Percentiles rank a stretch among this genome's conserved stretches.
phyloP scores from a whole-genome alignment of 805 yeast species.

The Wickerhamomyces pijperi region DNA sequence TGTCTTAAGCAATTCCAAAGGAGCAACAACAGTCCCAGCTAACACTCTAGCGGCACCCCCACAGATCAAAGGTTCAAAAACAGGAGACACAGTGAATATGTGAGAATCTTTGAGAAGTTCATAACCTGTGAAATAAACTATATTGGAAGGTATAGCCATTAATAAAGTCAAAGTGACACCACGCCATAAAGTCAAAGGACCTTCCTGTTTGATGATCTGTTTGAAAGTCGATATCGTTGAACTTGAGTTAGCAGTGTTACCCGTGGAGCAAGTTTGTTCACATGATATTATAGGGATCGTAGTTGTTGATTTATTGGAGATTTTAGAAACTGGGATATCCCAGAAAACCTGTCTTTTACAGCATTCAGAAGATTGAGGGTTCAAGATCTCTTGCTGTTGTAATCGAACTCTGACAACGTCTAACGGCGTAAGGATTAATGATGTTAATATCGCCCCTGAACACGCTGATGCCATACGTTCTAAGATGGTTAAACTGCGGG shows the following conservation, averaged over 20 bases:
- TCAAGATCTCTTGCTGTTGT: conserved; percentile 63
- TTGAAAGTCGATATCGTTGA: conserved; percentile 60
- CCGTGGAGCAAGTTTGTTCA: not conserved
- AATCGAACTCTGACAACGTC: conserved; percentile 70
- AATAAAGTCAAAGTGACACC: conserved; percentile 73
- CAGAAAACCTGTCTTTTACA: conserved; percentile 26
- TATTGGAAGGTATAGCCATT: conserved; percentile 90
- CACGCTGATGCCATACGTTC: conserved; percentile 76
- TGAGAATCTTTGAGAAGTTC: conserved; percentile 67
- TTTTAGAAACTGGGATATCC: conserved; percentile 19
- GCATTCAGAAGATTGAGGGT: conserved; percentile 28
- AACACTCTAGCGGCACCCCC: conserved; percentile 76
- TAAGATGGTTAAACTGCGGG: conserved; percentile 25
- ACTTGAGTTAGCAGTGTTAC: conserved; percentile 19
- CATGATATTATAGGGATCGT: conserved; percentile 5
- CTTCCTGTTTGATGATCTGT: conserved; percentile 62
- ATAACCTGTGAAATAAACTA: conserved; percentile 89
- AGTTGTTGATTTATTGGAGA: conserved; percentile 3
- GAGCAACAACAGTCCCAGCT: conserved; percentile 80
- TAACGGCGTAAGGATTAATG: conserved; percentile 67
- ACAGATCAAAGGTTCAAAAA: conserved; percentile 69
- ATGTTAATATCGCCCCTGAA: conserved; percentile 62
- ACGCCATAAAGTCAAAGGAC: conserved; percentile 71
- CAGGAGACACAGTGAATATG: conserved; percentile 30
- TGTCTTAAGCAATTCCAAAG: conserved; percentile 79